Evolutionary conservation across 2,329 filamentous ascomycete genomes (phyloP).

Genomic region (Hymenoscyphus scutula): DNA sequence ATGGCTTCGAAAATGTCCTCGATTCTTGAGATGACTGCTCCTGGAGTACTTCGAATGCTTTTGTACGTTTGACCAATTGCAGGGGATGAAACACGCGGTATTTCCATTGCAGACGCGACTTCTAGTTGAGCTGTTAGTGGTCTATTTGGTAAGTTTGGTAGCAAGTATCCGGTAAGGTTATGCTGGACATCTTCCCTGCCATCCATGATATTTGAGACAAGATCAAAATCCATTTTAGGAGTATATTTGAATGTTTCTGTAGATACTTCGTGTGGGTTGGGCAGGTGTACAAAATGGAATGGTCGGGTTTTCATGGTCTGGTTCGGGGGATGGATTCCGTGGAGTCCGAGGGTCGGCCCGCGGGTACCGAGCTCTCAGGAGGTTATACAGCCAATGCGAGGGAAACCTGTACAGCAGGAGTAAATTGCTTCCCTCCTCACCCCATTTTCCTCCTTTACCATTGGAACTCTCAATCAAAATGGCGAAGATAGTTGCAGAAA

Average conservation of each 20-base stretch:
- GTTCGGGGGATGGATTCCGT: neutral
- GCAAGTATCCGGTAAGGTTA: slow-evolving; percentile 17
- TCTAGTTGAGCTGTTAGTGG: slow-evolving; percentile 12
- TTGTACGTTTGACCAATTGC: neutral
- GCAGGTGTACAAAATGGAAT: neutral
- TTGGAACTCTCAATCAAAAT: neutral
- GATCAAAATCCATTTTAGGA: slow-evolving; percentile 24
- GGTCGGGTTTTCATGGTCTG: neutral
- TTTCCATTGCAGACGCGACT: neutral
- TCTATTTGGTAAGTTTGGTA: slow-evolving; percentile 25
- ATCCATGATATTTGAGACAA: slow-evolving; percentile 14
- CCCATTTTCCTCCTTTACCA: neutral
- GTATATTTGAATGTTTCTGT: neutral
- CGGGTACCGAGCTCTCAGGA: too few species aligned
- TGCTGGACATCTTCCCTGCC: neutral
- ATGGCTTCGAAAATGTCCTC: slow-evolving; percentile 54
- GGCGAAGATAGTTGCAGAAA: neutral
- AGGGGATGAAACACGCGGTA: neutral
- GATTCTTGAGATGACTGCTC: slow-evolving; percentile 48
- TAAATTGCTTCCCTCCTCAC: neutral
- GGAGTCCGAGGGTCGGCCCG: neutral
- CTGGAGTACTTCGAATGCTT: slow-evolving; percentile 10
- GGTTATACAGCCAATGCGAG: too few species aligned
- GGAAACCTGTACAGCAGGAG: neutral
- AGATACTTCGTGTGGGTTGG: too few species aligned